phyloP scores from a whole-genome alignment of 192 early-diverging fungal genomes.

The Mortierella alpina region DNA sequence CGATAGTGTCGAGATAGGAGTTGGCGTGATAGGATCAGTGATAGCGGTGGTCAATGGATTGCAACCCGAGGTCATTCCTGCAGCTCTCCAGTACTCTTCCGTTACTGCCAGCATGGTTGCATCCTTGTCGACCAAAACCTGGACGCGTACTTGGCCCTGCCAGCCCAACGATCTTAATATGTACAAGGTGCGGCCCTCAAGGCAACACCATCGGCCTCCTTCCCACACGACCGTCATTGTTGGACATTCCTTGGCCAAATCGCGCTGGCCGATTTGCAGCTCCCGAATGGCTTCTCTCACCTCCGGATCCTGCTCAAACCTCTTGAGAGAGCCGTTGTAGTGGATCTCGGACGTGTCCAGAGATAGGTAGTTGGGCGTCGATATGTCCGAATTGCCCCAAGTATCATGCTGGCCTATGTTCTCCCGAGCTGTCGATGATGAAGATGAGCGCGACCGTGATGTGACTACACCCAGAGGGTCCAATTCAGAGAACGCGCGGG shows the following conservation, averaged over 20 bases:
- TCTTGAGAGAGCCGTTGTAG: slow-evolving; percentile 32
- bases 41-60: not conserved
- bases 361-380: slow-evolving; percentile 24
- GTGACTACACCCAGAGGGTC: slow-evolving; percentile 2
- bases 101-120: slow-evolving; percentile 40
- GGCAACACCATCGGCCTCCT: slow-evolving; percentile 48
- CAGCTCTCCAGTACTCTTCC: slow-evolving; percentile 46
- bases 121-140: slow-evolving; percentile 46
- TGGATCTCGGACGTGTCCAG: slow-evolving; percentile 39
- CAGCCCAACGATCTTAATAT: slow-evolving; percentile 40
- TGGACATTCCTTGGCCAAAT: slow-evolving; percentile 51
- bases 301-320: slow-evolving; percentile 32
- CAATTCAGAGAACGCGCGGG: slow-evolving; percentile 1
- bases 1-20: not conserved
- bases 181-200: slow-evolving; percentile 48
- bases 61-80: slow-evolving; percentile 22
- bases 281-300: slow-evolving; percentile 19
- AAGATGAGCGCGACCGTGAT: not conserved
- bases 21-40: not conserved
- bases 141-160: slow-evolving; percentile 42
- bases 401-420: slow-evolving; percentile 4
- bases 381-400: slow-evolving; percentile 6
- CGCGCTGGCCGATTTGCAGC: slow-evolving; percentile 24
- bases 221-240: slow-evolving; percentile 53
- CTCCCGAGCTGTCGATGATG: slow-evolving; percentile 10